These are phyloP conservation scores for Ophiostoma perfectum DNA, from an alignment of 2,329 filamentous ascomycete species.

Conservation along the genomic window DNA sequence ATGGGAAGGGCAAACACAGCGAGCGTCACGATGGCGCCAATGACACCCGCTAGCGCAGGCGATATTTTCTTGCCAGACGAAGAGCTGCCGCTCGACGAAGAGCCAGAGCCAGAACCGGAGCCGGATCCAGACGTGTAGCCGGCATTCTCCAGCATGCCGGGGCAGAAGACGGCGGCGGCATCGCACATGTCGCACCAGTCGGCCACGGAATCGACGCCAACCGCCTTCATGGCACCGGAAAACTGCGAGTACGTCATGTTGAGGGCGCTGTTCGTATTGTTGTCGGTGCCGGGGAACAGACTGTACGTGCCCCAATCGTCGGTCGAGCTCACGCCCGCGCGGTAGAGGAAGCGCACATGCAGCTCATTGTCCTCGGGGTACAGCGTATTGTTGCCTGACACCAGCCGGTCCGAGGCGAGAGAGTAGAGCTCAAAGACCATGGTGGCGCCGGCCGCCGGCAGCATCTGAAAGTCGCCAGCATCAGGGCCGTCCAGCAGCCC, in stretches of 20 bases:
- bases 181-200: slow-evolving; percentile 45
- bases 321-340: slow-evolving; percentile 29
- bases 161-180: slow-evolving; percentile 38
- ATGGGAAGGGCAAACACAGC: slow-evolving; percentile 32
- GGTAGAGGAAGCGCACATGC: slow-evolving; percentile 53
- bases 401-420: slow-evolving; percentile 29
- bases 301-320: background rate
- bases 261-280: slow-evolving; percentile 31
- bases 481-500: slow-evolving; percentile 47
- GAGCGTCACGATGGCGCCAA: slow-evolving; percentile 42
- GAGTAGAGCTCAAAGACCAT: slow-evolving; percentile 67
- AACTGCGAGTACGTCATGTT: slow-evolving; percentile 40
- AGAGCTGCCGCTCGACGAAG: slow-evolving; percentile 9
- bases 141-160: slow-evolving; percentile 18
- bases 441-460: slow-evolving; percentile 65
- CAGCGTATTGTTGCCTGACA: slow-evolving; percentile 22
- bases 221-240: slow-evolving; percentile 33
- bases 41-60: slow-evolving; percentile 41
- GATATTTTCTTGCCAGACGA: slow-evolving; percentile 28
- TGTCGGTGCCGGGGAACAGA: slow-evolving; percentile 36
- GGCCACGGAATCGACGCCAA: slow-evolving; percentile 34
- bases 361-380: slow-evolving; percentile 38
- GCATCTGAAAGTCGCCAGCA: slow-evolving; percentile 45
- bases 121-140: background rate
- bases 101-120: background rate